Evolutionary conservation across 108 stramenopile species (phyloP), one percentile per base, ranked within the genome.

Genomic region (Chaetoceros tenuissimus): DNA sequence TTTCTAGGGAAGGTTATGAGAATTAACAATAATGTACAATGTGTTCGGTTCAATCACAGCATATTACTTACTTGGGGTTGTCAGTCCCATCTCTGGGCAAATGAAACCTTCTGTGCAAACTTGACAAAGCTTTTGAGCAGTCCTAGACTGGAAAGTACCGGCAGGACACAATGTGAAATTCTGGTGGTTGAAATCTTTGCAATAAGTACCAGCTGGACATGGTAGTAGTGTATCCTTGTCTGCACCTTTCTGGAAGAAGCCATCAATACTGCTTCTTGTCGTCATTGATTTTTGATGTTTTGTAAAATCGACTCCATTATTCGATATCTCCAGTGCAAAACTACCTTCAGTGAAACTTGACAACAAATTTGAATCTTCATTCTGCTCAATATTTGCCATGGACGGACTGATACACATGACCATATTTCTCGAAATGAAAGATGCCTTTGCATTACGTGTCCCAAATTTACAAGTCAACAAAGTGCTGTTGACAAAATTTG

Each of bases 41-140:
- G n/a, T n/a, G n/a, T n/a, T n/a, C n/a, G n/a, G n/a, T n/a, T n/a
- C n/a, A n/a, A n/a, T n/a, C n/a, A n/a, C n/a, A n/a, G n/a, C n/a
- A n/a, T n/a, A n/a, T n/a, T n/a, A n/a, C n/a, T n/a, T n/a, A n/a
- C n/a, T n/a, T n/a, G n/a, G n/a, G n/a, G n/a, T n/a, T n/a, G n/a
- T n/a, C n/a, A 86, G 59, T 13, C 92, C 92, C 24, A 52, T 48
- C 31, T 81, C 64, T 19, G 92, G 78, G 55, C 92, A 93, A 17
- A 80, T 57, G 53, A 61, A 88, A 17, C 92, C 88, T 2, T 90
- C 62, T 21, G 88, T 84, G 53, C 92, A 93, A 1, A 54, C 28
- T 1, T 86, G 61, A 34, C 89, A 90, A 17, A 47, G 7, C 19
- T 27, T 5, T 27, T 67, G 55, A 21, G 78, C 82, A 29, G 52